Percentiles rank a stretch among this genome's conserved stretches.
Conservation (phyloP, 1,284 basidiomycete genomes). For the Phenoliferia sp. region DNA sequence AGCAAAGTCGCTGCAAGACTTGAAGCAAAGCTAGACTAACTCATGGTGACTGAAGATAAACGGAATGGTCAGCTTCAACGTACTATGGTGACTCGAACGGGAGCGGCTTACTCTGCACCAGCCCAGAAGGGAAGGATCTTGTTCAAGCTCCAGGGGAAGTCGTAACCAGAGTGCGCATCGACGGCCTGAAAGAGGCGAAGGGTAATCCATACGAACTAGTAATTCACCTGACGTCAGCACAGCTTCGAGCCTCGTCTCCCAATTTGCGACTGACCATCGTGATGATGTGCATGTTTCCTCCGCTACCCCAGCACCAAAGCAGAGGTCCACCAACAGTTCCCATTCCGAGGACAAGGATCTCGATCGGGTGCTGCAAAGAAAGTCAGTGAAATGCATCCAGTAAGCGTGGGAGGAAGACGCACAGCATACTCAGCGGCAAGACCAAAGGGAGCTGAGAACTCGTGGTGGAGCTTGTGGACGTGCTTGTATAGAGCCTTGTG, state of each 20-base stretch:
- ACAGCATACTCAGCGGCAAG: conserved; percentile 84
- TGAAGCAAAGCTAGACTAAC: neutral
- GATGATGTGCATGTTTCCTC: conserved; percentile 73
- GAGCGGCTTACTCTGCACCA: conserved; percentile 81
- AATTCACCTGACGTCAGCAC: neutral
- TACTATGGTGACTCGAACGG: conserved; percentile 6
- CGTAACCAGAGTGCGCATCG: conserved; percentile 90
- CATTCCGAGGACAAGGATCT: conserved; percentile 43
- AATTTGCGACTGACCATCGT: conserved; percentile 52
- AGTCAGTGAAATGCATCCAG: neutral
- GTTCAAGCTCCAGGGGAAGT: conserved; percentile 96
- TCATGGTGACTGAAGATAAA: neutral
- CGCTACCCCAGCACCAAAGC: conserved; percentile 65
- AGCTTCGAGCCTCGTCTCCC: neutral
- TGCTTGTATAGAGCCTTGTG: conserved; percentile 89
- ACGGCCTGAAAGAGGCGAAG: conserved; percentile 95
- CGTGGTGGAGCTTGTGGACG: conserved; percentile 94
- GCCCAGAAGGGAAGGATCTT: conserved; percentile 96
- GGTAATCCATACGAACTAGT: conserved; percentile 68
- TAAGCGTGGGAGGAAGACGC: neutral
- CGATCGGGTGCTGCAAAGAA: conserved; percentile 42
- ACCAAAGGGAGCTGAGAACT: conserved; percentile 94
- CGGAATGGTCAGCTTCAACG: conserved; percentile 17
- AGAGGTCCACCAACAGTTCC: conserved; percentile 56
- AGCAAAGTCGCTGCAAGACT: no score